A percentile compares a stretch with the other conserved stretches of the same genome.
phyloP scores from a whole-genome alignment of 225 moss, liverwort and hornwort species.

The Rhytidiadelphus loreus region DNA sequence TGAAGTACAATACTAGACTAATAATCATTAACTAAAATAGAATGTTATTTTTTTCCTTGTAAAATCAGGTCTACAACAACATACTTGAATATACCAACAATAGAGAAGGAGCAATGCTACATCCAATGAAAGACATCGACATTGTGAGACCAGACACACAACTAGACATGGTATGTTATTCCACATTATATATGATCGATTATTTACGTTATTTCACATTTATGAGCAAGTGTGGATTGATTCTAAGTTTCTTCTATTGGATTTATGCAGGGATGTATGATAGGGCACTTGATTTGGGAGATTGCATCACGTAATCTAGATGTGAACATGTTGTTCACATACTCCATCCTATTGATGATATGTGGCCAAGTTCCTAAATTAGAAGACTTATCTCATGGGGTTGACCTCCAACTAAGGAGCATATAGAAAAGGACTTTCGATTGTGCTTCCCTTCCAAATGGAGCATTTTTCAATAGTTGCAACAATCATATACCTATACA shows the following conservation, averaged over 20 bases:
- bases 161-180: background rate
- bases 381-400: too few relatives aligned
- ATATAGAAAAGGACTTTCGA: background rate
- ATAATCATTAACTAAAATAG: background rate
- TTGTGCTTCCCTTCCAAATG: background rate
- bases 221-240: background rate
- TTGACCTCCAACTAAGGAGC: background rate
- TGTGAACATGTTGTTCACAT: too few relatives aligned
- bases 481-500: background rate
- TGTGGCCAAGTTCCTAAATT: too few relatives aligned
- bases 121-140: background rate
- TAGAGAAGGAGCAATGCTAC: background rate
- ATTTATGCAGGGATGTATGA: too few relatives aligned
- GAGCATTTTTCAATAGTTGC: background rate
- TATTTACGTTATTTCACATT: background rate
- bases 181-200: too few relatives aligned
- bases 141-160: background rate
- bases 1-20: background rate
- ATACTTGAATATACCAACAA: background rate
- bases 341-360: too few relatives aligned
- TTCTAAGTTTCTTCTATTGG: background rate
- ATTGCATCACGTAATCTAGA: too few relatives aligned
- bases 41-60: background rate
- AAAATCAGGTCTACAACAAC: background rate
- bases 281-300: too few relatives aligned